phyloP scores from a whole-genome alignment of 331 rosid genomes.

The Quercus phellos region DNA sequence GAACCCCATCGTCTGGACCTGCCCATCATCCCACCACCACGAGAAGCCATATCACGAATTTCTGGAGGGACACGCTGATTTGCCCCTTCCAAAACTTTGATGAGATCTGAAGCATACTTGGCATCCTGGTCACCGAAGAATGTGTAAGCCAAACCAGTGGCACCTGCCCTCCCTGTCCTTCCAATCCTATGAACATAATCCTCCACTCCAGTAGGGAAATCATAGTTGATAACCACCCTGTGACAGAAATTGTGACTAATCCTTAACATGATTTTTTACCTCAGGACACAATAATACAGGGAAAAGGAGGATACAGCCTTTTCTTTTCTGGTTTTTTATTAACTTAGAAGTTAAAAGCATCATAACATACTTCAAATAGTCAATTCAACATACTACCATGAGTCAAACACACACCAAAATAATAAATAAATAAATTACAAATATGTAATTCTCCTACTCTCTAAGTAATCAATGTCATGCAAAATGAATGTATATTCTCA shows the following conservation, averaged over 20 bases:
- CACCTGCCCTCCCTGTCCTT: conserved; percentile 99
- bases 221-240: conserved; percentile 95
- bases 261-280: neutral
- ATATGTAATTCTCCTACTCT: neutral
- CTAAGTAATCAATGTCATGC: neutral
- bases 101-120: conserved; percentile 81
- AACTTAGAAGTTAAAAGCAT: neutral
- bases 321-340: neutral
- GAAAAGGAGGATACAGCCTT: neutral
- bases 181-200: conserved; percentile 99
- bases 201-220: conserved; percentile 97
- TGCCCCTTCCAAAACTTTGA: conserved; percentile 96
- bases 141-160: conserved; percentile 87
- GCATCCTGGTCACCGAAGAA: conserved; percentile 95
- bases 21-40: conserved; percentile 92
- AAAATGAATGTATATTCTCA: neutral
- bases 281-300: neutral
- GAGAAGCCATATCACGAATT: conserved; percentile 68
- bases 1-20: conserved; percentile 78
- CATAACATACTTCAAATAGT: neutral
- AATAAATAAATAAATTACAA: neutral
- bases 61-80: conserved; percentile 85
- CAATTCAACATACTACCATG: neutral
- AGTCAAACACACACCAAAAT: neutral
- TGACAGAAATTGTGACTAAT: conserved; percentile 1